Conservation (phyloP, 306 rosid species). For the Senna tora region DNA sequence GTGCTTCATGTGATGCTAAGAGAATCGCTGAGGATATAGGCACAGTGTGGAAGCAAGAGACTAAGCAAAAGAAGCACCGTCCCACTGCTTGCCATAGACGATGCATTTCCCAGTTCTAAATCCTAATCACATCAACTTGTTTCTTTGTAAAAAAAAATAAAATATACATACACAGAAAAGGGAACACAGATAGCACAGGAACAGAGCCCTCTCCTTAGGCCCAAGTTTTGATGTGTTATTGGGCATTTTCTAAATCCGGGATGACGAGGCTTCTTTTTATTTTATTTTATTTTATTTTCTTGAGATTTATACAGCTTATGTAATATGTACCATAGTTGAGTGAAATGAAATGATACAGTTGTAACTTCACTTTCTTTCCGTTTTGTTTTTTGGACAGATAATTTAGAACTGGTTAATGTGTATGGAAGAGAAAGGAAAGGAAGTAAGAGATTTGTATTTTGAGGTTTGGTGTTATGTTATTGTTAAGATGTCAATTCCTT, state of each 20-base stretch:
- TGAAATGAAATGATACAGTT: conserved; percentile 37
- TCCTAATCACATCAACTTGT: background rate
- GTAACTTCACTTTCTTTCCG: conserved; percentile 24
- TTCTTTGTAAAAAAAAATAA: conserved; percentile 45
- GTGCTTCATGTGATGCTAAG: conserved; percentile 82
- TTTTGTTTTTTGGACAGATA: no score
- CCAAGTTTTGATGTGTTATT: conserved; percentile 53
- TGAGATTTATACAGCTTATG: conserved; percentile 42
- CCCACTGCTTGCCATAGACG: conserved; percentile 79
- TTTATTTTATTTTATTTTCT: conserved; percentile 30
- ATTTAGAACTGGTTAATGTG: no score
- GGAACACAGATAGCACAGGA: conserved; percentile 40
- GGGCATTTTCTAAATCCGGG: conserved; percentile 70
- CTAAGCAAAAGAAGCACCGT: conserved; percentile 63
- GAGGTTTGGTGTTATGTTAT: conserved; percentile 26
- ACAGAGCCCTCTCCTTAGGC: conserved; percentile 77
- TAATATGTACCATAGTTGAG: conserved; percentile 47
- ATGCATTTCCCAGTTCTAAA: conserved; percentile 88
- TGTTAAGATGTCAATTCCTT: conserved; percentile 16
- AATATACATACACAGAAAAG: background rate
- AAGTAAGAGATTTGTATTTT: conserved; percentile 44
- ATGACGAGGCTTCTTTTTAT: conserved; percentile 89
- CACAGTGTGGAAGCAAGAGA: conserved; percentile 71
- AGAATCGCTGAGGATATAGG: conserved; percentile 83
- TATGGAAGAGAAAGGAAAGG: conserved; percentile 7